A percentile compares a stretch with the other conserved stretches of the same genome.
Evolutionary conservation across 2,329 filamentous ascomycete species (phyloP).

Genomic region (Exophiala sp.): DNA sequence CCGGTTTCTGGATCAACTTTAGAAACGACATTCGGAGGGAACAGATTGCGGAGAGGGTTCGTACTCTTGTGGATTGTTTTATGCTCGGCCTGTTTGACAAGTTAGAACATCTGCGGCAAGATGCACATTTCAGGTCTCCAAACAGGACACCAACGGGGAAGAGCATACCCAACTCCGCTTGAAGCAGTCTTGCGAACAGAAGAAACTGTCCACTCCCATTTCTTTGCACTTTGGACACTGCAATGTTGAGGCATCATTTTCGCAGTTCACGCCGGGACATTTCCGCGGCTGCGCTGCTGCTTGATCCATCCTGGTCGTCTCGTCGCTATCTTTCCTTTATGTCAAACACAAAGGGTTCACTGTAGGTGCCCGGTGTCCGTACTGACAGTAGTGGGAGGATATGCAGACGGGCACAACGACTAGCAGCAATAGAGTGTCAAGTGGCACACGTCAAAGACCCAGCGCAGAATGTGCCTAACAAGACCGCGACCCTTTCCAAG

Average conservation of each 20-base stretch:
- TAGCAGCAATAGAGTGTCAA: no score
- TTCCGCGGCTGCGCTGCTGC: constrained; percentile 36
- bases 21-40: constrained; percentile 77
- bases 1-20: constrained; percentile 86
- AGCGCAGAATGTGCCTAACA: no score
- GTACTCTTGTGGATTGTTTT: constrained; percentile 80
- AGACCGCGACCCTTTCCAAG: no score
- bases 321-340: no score
- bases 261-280: constrained; percentile 77
- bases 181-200: constrained; percentile 98
- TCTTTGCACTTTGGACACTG: constrained; percentile 96
- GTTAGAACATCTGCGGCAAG: neutral
- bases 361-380: no score
- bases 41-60: constrained; percentile 64
- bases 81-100: constrained; percentile 60
- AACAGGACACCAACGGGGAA: constrained; percentile 28
- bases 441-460: no score
- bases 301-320: constrained; percentile 30
- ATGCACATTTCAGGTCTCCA: constrained; percentile 18
- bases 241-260: constrained; percentile 74
- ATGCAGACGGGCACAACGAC: no score
- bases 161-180: constrained; percentile 90
- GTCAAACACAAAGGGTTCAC: no score
- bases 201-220: constrained; percentile 82
- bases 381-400: no score